Base-by-base conservation (phyloP, 2,329 filamentous ascomycete genomes). In the Colletotrichum tanaceti region DNA sequence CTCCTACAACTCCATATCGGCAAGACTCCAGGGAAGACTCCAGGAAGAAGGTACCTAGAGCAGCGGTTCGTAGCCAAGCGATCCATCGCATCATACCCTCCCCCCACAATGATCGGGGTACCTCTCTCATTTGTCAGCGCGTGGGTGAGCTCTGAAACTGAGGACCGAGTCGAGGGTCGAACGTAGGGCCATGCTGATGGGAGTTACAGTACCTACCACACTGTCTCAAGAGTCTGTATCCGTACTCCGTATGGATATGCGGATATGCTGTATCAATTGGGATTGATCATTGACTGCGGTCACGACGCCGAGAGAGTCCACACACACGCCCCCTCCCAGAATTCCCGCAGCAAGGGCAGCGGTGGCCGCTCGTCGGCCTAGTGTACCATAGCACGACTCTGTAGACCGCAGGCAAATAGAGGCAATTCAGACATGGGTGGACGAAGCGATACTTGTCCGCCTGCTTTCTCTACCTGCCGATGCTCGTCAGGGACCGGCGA, bases 61-160 rank as follows among this genome's bases (percentile, higher is more conserved):
- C 39, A 32, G 46, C 38, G 46, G 53, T 53, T 58, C 46, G 44
- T 46, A 64, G 63, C 58, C 63, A 61, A 57, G 63, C 41, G 54
- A 53, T 44, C 20, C 38, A 68, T 68, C 53, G 60, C 65, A 64
- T 68, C 65, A 68, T 64, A n/a, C n/a, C 38, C 60, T 64, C 53
- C 53, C 60, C 65, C 64, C 52, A 57, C 22, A 44, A 9, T 20
- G 22, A 32, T 14, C 38, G 3, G 52, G 14, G 18, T 18, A 32
- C 44, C 65, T 68, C 41, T 49, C 65, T 68, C 41, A 68, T 68
- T 59, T 52, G 65, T 32, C 65, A 46, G 65, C 53, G 24, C 44
- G 24, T 35, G 41, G 46, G 20, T 11, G 50, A 39, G 20, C 52
- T n/a, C 13, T 38, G 44, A 65, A 52, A 55, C 50, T 46, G 54